Base-by-base conservation (phyloP, 352 stramenopile genomes). In the Globisporangium alternatum region DNA sequence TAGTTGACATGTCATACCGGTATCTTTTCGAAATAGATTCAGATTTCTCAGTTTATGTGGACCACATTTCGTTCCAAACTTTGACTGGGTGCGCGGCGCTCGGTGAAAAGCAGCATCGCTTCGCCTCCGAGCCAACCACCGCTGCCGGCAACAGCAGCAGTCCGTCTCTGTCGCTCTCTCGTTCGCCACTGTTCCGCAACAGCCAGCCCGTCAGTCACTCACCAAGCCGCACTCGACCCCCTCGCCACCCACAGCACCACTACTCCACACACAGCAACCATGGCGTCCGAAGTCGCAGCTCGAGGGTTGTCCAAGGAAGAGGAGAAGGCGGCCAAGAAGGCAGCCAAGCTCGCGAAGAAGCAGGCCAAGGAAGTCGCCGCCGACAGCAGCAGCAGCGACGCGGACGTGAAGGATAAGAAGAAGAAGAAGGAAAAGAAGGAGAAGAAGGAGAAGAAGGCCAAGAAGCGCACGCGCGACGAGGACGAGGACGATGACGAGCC, bases 401-500 rank as follows among this genome's bases (percentile, higher is more conserved):
- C 31, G 5, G 62, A 53, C 12, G 44, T 63, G n/a, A 71, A 74
- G 61, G 56, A 72, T 28, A 78, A 84, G 55, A 53, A 76, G 8
- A 87, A 90, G 70, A 71, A 82, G n/a, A 83, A 83, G 22, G 61
- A 74, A 2, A 84, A 86, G 64, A 81, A 82, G 54, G 66, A 84
- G 10, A 91, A 89, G 62, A 83, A 88, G 61, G 65, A 82, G n/a
- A 90, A 91, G 64, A 90, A 89, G 71, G 71, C 67, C 55, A 91
- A 93, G 70, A 91, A 91, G 67, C 82, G 82, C 49, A 71, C 62
- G 31, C 83, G 79, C 15, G 77, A 90, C 5, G 60, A 69, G 0
- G 61, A 82, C 7, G 60, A 66, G 17, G 54, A 72, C 5, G 67
- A 71, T 9, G 48, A 71, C 33, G 65, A 67, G 22, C 57, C 82